These are phyloP conservation scores for Ustilago crameri DNA, from an alignment of 1,284 basidiomycete species.

Conservation along the genomic window DNA sequence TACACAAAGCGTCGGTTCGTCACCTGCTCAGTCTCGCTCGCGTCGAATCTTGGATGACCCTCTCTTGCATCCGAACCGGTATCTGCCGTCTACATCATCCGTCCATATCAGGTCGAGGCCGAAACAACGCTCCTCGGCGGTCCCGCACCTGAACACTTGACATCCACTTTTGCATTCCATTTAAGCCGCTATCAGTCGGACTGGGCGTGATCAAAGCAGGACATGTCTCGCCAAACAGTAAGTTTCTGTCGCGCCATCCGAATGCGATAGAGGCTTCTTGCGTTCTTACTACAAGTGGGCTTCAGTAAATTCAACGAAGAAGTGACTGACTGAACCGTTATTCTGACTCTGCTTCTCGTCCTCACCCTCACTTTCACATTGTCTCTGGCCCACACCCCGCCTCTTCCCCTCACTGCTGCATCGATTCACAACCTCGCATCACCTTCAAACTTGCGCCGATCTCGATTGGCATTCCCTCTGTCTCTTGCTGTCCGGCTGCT, in stretches of 20 bases:
- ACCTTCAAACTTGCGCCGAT: neutral
- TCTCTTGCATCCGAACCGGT: neutral
- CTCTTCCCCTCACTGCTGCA: too few species aligned
- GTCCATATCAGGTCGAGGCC: too few species aligned
- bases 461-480: conserved; percentile 1
- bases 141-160: too few species aligned
- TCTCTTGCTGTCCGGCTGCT: neutral
- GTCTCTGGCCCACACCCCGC: too few species aligned
- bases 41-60: neutral
- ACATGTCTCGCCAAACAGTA: conserved; percentile 25
- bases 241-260: neutral
- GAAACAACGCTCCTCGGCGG: too few species aligned
- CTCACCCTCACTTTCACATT: too few species aligned
- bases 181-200: too few species aligned
- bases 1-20: conserved; percentile 5
- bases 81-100: too few species aligned
- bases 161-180: too few species aligned
- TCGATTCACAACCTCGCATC: neutral
- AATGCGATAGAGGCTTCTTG: too few species aligned
- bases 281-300: neutral
- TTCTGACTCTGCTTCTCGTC: neutral
- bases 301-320: neutral
- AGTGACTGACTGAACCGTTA: conserved; percentile 3
- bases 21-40: conserved; percentile 5
- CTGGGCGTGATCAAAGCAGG: too few species aligned